Conservation (phyloP, 2,329 filamentous ascomycete genomes). For the Clarireedia paspali region DNA sequence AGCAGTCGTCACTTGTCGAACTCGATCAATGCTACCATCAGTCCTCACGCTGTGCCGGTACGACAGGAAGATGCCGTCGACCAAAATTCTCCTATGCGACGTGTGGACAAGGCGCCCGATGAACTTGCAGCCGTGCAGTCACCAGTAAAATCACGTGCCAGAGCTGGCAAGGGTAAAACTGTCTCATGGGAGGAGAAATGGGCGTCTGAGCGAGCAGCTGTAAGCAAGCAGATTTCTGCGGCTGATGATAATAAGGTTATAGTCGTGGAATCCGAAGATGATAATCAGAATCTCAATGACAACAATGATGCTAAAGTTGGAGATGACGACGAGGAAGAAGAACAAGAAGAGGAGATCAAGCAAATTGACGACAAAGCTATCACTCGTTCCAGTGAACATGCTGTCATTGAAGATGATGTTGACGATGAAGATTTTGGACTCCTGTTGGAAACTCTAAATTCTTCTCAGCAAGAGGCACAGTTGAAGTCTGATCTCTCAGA, state of each 20-base stretch:
- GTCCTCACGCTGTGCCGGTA: background rate
- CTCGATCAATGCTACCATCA: background rate
- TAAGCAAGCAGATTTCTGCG: conserved; percentile 19
- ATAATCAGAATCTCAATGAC: background rate
- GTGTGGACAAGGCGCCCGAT: background rate
- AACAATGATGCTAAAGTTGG: background rate
- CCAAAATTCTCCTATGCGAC: background rate
- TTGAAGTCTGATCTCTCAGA: conserved; percentile 15
- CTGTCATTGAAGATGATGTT: conserved; percentile 7
- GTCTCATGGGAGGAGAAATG: conserved; percentile 16
- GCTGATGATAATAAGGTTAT: conserved; percentile 19
- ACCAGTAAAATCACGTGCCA: conserved; percentile 10
- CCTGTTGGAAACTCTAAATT: conserved; percentile 28
- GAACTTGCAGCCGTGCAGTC: conserved; percentile 5
- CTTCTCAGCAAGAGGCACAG: conserved; percentile 15
- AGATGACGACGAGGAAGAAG: background rate
- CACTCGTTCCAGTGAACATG: background rate
- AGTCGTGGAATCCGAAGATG: conserved; percentile 21
- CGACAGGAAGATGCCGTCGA: background rate
- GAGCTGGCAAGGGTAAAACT: conserved; percentile 5
- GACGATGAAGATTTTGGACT: conserved; percentile 27
- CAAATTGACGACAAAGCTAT: background rate
- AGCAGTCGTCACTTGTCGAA: conserved; percentile 3
- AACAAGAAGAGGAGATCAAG: background rate
- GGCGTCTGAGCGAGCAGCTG: conserved; percentile 22